phyloP scores from a whole-genome alignment of 2,329 filamentous ascomycete species.

The Colletotrichum sidae region DNA sequence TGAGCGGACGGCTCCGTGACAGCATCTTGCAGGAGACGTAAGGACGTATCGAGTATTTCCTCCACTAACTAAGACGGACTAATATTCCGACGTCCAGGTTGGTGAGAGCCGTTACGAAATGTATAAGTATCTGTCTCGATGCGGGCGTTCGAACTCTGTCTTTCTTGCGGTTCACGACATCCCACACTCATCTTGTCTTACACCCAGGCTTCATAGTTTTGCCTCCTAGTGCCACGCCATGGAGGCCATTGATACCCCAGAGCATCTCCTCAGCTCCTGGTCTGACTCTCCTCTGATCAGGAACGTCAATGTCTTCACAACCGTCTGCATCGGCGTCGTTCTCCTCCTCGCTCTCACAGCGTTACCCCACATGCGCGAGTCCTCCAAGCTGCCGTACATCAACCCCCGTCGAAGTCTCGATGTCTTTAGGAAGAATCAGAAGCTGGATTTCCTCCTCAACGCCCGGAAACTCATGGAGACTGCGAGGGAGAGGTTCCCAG shows the following conservation, averaged over 20 bases:
- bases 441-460: slow-evolving; percentile 9
- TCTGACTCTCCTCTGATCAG: background rate
- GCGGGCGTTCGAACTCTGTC: background rate
- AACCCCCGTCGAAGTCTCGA: slow-evolving; percentile 9
- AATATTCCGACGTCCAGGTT: too few relatives aligned
- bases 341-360: background rate
- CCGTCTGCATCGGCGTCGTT: slow-evolving; percentile 12
- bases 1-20: background rate
- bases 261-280: background rate
- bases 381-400: slow-evolving; percentile 27
- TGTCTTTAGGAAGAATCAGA: slow-evolving; percentile 2
- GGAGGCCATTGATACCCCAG: background rate
- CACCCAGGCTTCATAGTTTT: background rate
- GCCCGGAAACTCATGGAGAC: slow-evolving; percentile 10
- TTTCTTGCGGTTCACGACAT: background rate
- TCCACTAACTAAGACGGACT: background rate
- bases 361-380: slow-evolving; percentile 10
- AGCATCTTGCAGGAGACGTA: background rate
- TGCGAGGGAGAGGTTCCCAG: slow-evolving; percentile 10
- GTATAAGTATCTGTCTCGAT: background rate
- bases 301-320: slow-evolving; percentile 9
- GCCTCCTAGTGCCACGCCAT: background rate
- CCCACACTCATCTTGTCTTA: background rate
- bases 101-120: too few relatives aligned
- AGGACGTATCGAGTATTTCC: too few relatives aligned